These are phyloP conservation scores for Nicotiana benthamiana DNA, from an alignment of 257 asterid genomes.

Conservation along the genomic window DNA sequence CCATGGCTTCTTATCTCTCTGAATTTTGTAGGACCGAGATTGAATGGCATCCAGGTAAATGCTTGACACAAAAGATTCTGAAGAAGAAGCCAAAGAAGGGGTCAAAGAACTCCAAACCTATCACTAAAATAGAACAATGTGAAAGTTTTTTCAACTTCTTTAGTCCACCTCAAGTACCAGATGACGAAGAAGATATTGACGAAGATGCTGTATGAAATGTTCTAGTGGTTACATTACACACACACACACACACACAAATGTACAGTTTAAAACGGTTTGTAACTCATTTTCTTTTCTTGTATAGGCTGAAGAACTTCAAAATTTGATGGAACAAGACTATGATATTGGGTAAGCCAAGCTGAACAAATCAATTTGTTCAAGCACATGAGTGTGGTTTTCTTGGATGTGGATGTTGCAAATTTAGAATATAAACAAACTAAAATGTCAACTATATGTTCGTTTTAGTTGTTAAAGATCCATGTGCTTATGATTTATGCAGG, in stretches of 20 bases:
- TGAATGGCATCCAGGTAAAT: background rate
- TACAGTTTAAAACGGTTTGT: background rate
- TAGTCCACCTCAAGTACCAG: slow-evolving; percentile 2
- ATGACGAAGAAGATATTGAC: slow-evolving; percentile 5
- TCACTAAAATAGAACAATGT: slow-evolving; percentile 4
- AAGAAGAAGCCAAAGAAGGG: background rate
- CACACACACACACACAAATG: background rate
- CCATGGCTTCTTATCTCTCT: background rate
- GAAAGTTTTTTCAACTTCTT: slow-evolving; percentile 9
- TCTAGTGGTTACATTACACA: background rate
- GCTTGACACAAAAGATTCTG: background rate
- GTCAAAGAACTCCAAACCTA: background rate
- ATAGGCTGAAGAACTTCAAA: slow-evolving; percentile 19
- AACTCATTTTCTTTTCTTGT: background rate
- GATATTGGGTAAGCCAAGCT: slow-evolving; percentile 12
- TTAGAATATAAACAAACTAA: background rate
- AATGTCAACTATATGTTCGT: background rate
- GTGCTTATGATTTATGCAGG: background rate
- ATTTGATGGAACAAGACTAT: background rate
- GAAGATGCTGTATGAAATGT: background rate
- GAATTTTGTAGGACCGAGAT: slow-evolving; percentile 7
- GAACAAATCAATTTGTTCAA: background rate
- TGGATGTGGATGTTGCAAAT: background rate
- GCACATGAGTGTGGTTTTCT: background rate
- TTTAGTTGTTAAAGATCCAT: background rate